These are phyloP conservation scores for Magnusiomyces sp. DNA, from an alignment of 1,139 yeast species.

Conservation along the genomic window DNA sequence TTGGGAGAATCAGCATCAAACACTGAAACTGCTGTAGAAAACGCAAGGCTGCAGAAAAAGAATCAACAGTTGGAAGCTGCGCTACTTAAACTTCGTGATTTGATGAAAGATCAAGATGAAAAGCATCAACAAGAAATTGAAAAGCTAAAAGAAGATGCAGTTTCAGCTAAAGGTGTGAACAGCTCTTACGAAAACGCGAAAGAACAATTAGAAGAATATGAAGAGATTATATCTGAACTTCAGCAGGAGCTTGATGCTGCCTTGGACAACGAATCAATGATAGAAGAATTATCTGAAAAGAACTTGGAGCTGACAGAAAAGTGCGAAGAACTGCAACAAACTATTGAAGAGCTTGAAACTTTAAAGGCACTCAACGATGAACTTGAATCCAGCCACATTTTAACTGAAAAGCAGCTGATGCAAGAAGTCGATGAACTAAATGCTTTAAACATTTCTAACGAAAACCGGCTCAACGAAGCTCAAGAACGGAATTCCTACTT, in stretches of 20 bases:
- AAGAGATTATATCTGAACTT: slow-evolving; percentile 39
- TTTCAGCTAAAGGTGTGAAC: slow-evolving; percentile 8
- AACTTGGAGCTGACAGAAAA: slow-evolving; percentile 41
- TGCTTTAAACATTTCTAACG: slow-evolving; percentile 27
- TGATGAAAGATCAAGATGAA: slow-evolving; percentile 32
- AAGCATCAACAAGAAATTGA: slow-evolving; percentile 36
- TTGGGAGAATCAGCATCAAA: background rate
- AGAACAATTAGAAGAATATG: slow-evolving; percentile 35
- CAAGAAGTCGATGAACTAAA: slow-evolving; percentile 38
- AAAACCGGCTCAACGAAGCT: slow-evolving; percentile 28
- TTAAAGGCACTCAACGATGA: slow-evolving; percentile 52
- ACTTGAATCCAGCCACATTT: slow-evolving; percentile 49
- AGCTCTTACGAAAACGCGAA: slow-evolving; percentile 21
- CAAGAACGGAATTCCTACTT: slow-evolving; percentile 33
- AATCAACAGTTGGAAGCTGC: slow-evolving; percentile 37
- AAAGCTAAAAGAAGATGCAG: slow-evolving; percentile 23
- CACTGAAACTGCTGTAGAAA: slow-evolving; percentile 19
- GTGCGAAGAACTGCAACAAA: slow-evolving; percentile 34
- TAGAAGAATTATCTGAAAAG: slow-evolving; percentile 49
- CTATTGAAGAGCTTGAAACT: slow-evolving; percentile 51
- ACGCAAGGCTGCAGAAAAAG: slow-evolving; percentile 34
- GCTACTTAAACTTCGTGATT: slow-evolving; percentile 32
- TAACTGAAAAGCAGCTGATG: slow-evolving; percentile 48
- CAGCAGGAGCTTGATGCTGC: slow-evolving; percentile 35
- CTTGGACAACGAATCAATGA: slow-evolving; percentile 35